A percentile compares a stretch with the other conserved stretches of the same genome.
Evolutionary conservation across 768 basidiomycete species (phyloP).

Genomic region (Paxillus involutus): DNA sequence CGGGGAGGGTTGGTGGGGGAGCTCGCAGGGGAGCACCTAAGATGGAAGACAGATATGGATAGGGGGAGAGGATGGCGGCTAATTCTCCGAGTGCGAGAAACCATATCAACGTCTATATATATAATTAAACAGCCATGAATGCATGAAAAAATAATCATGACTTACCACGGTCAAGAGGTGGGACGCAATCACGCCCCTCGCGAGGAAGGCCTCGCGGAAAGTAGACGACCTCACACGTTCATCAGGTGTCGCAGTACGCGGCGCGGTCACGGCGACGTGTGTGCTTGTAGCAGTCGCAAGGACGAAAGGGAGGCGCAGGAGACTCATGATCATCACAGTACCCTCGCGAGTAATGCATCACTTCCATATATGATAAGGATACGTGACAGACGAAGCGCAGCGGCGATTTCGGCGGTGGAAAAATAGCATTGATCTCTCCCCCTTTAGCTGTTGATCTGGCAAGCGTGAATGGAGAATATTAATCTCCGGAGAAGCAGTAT

Average conservation of each 20-base stretch:
- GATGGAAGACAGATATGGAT: neutral
- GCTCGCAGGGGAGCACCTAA: neutral
- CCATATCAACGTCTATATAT: conserved; percentile 38
- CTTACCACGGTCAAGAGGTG: conserved; percentile 36
- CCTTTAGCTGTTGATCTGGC: too few species aligned
- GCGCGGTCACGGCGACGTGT: conserved; percentile 46
- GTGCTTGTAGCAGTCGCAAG: conserved; percentile 41
- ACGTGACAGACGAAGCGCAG: too few species aligned
- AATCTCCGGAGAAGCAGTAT: too few species aligned
- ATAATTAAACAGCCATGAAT: neutral
- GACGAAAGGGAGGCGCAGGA: conserved; percentile 42
- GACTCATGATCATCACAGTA: conserved; percentile 16
- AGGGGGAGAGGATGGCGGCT: conserved; percentile 27
- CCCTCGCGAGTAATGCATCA: too few species aligned
- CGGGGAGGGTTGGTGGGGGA: neutral
- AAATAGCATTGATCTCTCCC: too few species aligned
- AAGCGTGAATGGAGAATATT: too few species aligned
- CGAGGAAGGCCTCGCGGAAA: conserved; percentile 37
- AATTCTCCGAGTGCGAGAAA: conserved; percentile 37
- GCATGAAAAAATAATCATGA: neutral
- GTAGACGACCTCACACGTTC: conserved; percentile 36
- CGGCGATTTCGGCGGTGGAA: too few species aligned
- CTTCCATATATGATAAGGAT: too few species aligned
- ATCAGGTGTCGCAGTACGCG: conserved; percentile 38
- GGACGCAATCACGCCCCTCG: conserved; percentile 29